Evolutionary conservation across 306 rosid genomes (phyloP).

Genomic region (Cicer chorassanicum): DNA sequence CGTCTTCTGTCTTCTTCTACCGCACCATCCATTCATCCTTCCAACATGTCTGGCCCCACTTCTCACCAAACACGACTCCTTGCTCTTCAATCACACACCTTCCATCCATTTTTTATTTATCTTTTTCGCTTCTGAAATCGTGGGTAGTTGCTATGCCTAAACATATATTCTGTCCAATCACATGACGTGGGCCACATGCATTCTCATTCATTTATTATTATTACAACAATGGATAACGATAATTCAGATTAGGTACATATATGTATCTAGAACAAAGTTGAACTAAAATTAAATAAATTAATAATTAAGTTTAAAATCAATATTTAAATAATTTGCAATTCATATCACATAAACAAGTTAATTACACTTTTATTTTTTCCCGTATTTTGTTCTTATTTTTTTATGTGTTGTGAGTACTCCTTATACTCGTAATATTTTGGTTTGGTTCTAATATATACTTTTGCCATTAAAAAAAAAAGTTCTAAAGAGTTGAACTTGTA

Average conservation of each 20-base stretch:
- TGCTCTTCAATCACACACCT: neutral
- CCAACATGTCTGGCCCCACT: conserved; percentile 29
- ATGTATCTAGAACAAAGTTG: neutral
- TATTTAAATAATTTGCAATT: neutral
- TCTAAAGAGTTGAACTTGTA: neutral
- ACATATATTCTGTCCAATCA: conserved; percentile 40
- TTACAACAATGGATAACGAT: neutral
- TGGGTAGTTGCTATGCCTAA: conserved; percentile 15
- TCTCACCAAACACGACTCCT: conserved; percentile 37
- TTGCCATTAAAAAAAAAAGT: too few relatives aligned
- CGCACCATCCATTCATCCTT: neutral
- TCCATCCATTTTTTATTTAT: neutral
- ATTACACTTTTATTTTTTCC: too few relatives aligned
- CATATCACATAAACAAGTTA: too few relatives aligned
- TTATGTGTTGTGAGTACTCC: too few relatives aligned
- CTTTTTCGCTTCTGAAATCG: neutral
- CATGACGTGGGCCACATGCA: conserved; percentile 45
- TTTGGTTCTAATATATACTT: too few relatives aligned
- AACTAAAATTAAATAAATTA: neutral
- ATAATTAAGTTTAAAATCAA: too few relatives aligned
- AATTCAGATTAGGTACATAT: neutral
- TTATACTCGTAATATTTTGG: too few relatives aligned
- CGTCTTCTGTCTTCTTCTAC: conserved; percentile 8
- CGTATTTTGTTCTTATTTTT: too few relatives aligned
- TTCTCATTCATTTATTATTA: conserved; percentile 6